phyloP scores from a whole-genome alignment of 192 early-diverging fungal genomes.

The Linderina pennispora region DNA sequence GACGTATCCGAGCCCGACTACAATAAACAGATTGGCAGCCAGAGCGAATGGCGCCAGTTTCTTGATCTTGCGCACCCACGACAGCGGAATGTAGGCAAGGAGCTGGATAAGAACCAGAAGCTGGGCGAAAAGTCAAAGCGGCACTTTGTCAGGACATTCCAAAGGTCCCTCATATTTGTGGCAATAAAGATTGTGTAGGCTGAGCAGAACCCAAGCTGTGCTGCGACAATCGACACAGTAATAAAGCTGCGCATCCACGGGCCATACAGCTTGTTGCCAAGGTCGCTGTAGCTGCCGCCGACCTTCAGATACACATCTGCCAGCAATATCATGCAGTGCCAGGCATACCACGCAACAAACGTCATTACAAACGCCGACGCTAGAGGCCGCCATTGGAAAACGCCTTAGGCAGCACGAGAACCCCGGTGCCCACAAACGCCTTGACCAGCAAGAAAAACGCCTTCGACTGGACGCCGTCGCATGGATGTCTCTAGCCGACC shows the following conservation, averaged over 20 bases:
- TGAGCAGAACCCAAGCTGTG: conserved; percentile 81
- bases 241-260: conserved; percentile 51
- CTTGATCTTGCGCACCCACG: conserved; percentile 88
- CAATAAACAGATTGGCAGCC: conserved; percentile 88
- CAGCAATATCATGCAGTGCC: conserved; percentile 58
- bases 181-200: conserved; percentile 89
- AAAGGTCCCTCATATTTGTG: conserved; percentile 64
- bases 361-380: conserved; percentile 51
- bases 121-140: conserved; percentile 54
- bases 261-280: conserved; percentile 56
- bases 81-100: conserved; percentile 71
- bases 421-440: conserved; percentile 80
- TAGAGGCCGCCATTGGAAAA: conserved; percentile 71
- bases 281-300: conserved; percentile 62
- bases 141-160: conserved; percentile 65
- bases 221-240: conserved; percentile 58
- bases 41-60: conserved; percentile 81
- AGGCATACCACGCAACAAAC: conserved; percentile 54
- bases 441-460: conserved; percentile 75
- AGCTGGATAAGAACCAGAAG: conserved; percentile 73
- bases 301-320: conserved; percentile 54
- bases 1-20: conserved; percentile 80
- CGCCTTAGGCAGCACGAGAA: conserved; percentile 64
- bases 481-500: conserved; percentile 12
- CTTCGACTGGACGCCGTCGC: conserved; percentile 58